Evolutionary conservation across 2,329 filamentous ascomycete genomes (phyloP).

Genomic region (Simplicillium aogashimaense): DNA sequence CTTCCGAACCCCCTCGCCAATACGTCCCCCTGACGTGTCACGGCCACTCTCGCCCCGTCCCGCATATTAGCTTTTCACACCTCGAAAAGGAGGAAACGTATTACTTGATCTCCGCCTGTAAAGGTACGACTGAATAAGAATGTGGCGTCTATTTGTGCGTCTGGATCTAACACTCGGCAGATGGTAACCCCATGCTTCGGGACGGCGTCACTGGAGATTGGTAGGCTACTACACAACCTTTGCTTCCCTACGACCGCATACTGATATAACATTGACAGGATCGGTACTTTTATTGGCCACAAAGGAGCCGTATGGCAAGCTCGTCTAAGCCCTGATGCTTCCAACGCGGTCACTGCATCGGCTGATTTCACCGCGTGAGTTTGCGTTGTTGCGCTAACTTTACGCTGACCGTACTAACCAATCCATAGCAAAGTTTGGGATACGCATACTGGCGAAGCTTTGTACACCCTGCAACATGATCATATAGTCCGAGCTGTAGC

Average conservation of each 20-base stretch:
- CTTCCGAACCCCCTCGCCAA: conserved; percentile 32
- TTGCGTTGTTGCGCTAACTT: not conserved
- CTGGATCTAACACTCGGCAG: conserved; percentile 36
- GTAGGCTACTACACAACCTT: conserved; percentile 31
- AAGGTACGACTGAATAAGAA: conserved; percentile 61
- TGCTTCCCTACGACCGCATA: not conserved
- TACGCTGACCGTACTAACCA: conserved; percentile 16
- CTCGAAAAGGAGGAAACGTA: conserved; percentile 75
- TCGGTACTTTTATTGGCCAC: conserved; percentile 95
- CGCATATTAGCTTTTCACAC: conserved; percentile 82
- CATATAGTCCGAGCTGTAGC: conserved; percentile 94
- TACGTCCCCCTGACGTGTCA: conserved; percentile 90
- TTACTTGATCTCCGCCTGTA: conserved; percentile 89
- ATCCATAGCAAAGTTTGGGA: conserved; percentile 85
- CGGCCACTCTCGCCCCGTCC: conserved; percentile 85
- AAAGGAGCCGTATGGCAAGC: conserved; percentile 98
- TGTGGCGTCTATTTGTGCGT: no score
- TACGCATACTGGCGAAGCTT: conserved; percentile 82
- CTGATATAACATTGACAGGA: conserved; percentile 59
- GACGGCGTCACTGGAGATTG: conserved; percentile 94
- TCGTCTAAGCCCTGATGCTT: conserved; percentile 77
- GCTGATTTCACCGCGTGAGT: conserved; percentile 90
- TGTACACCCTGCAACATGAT: conserved; percentile 79
- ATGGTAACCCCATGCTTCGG: conserved; percentile 97
- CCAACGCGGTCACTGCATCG: conserved; percentile 82